These are phyloP conservation scores for Alternaria gansuensis DNA, from an alignment of 2,329 filamentous ascomycete genomes.

Conservation along the genomic window DNA sequence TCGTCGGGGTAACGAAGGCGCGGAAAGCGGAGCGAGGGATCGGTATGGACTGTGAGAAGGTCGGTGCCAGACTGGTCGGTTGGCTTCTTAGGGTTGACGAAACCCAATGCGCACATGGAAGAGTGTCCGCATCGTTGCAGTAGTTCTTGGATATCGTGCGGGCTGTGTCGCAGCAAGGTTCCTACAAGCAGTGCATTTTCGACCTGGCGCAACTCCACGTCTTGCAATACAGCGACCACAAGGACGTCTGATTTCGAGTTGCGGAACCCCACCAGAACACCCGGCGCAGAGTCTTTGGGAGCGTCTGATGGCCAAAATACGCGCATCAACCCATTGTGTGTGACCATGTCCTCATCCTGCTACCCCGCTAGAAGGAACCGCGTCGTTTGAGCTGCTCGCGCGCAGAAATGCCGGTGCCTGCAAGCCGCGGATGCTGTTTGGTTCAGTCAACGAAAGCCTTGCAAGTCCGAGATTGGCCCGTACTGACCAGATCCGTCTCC, in stretches of 20 bases:
- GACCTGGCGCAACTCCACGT: conserved; percentile 77
- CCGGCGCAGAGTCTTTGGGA: conserved; percentile 74
- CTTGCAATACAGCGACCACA: conserved; percentile 86
- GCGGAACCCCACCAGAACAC: conserved; percentile 92
- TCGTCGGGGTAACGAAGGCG: conserved; percentile 73
- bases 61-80: conserved; percentile 68
- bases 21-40: conserved; percentile 66
- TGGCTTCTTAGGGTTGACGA: conserved; percentile 71
- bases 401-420: conserved; percentile 84
- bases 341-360: conserved; percentile 69
- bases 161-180: conserved; percentile 82
- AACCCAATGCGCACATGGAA: conserved; percentile 84
- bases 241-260: conserved; percentile 92
- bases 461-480: neutral
- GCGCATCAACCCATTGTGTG: conserved; percentile 87
- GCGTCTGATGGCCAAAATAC: conserved; percentile 98
- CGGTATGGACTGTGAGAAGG: conserved; percentile 70
- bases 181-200: conserved; percentile 87
- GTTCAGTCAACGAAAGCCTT: conserved; percentile 20
- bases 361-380: conserved; percentile 80
- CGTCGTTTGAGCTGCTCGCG: conserved; percentile 92
- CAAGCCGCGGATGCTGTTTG: conserved; percentile 79
- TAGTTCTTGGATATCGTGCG: conserved; percentile 80
- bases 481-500: conserved; percentile 80
- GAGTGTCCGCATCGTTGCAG: conserved; percentile 84